Evolutionary conservation across 345 rosid genomes (phyloP).

Genomic region (Tarenaya hassleriana): DNA sequence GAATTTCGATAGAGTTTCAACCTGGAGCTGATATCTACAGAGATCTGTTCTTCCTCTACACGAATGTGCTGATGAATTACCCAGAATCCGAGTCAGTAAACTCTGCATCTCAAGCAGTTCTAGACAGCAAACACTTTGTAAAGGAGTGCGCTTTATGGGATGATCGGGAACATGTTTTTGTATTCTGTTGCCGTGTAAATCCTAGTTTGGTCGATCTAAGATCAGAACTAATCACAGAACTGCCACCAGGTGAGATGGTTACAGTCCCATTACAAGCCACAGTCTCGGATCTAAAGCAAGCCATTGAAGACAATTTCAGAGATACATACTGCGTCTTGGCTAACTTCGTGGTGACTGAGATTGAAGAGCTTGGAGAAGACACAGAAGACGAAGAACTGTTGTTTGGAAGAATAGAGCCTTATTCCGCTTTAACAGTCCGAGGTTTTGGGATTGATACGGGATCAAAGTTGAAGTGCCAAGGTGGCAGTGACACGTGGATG

Average conservation of each 20-base stretch:
- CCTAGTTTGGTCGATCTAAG: slow-evolving; percentile 33
- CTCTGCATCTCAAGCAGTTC: slow-evolving; percentile 44
- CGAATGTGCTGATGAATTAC: slow-evolving; percentile 45
- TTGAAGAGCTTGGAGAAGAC: slow-evolving; percentile 39
- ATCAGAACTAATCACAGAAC: slow-evolving; percentile 20
- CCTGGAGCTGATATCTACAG: slow-evolving; percentile 46
- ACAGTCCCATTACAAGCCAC: slow-evolving; percentile 57
- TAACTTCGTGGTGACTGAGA: slow-evolving; percentile 43
- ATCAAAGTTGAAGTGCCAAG: slow-evolving; percentile 43
- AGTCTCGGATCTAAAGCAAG: slow-evolving; percentile 54
- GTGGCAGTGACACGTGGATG: slow-evolving; percentile 72
- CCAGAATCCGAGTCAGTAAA: slow-evolving; percentile 44
- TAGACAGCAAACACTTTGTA: slow-evolving; percentile 69
- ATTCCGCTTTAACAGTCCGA: slow-evolving; percentile 41
- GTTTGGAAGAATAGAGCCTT: slow-evolving; percentile 45
- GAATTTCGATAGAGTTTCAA: slow-evolving; percentile 14
- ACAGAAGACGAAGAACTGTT: slow-evolving; percentile 32
- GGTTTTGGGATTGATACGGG: slow-evolving; percentile 46
- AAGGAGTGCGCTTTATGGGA: slow-evolving; percentile 66
- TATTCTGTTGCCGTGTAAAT: slow-evolving; percentile 48
- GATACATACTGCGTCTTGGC: slow-evolving; percentile 67
- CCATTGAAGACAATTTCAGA: slow-evolving; percentile 45
- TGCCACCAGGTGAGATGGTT: slow-evolving; percentile 53
- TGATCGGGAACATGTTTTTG: slow-evolving; percentile 39
- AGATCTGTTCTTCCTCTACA: slow-evolving; percentile 50